Conservation (phyloP, 306 rosid species). For the Inga leiocalycina region DNA sequence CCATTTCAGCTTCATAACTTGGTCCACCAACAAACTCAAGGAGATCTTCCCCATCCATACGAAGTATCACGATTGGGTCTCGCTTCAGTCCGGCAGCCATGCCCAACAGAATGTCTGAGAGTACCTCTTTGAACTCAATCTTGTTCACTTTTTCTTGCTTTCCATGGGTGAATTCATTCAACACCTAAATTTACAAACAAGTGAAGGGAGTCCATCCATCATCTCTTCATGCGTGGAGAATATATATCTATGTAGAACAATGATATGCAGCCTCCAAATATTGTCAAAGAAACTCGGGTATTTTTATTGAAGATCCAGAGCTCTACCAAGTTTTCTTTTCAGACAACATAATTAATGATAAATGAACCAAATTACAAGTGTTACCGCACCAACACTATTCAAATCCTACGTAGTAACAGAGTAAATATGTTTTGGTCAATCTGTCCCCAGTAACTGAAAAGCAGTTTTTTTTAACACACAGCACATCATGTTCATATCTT, state of each 20-base stretch:
- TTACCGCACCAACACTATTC: background rate
- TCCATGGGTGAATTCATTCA: slow-evolving; percentile 94
- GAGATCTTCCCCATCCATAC: slow-evolving; percentile 96
- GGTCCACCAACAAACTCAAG: slow-evolving; percentile 72
- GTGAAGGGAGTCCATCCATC: slow-evolving; percentile 9
- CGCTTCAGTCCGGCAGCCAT: slow-evolving; percentile 98
- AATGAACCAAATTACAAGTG: background rate
- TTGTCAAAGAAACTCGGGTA: background rate
- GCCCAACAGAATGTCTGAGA: slow-evolving; percentile 86
- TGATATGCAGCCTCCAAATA: background rate
- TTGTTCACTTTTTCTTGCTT: slow-evolving; percentile 83
- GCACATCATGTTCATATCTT: background rate
- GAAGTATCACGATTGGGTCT: slow-evolving; percentile 89
- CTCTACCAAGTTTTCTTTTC: background rate
- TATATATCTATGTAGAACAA: background rate
- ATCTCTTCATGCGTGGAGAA: slow-evolving; percentile 20
- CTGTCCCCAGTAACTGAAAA: background rate
- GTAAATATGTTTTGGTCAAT: background rate
- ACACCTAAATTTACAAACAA: slow-evolving; percentile 50
- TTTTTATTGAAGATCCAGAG: background rate
- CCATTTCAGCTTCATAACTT: slow-evolving; percentile 68
- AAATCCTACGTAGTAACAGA: background rate
- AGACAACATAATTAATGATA: background rate
- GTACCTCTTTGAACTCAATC: slow-evolving; percentile 89
- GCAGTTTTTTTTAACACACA: background rate